Conservation (phyloP, 768 basidiomycete species). For the Tulasnella calospora region DNA sequence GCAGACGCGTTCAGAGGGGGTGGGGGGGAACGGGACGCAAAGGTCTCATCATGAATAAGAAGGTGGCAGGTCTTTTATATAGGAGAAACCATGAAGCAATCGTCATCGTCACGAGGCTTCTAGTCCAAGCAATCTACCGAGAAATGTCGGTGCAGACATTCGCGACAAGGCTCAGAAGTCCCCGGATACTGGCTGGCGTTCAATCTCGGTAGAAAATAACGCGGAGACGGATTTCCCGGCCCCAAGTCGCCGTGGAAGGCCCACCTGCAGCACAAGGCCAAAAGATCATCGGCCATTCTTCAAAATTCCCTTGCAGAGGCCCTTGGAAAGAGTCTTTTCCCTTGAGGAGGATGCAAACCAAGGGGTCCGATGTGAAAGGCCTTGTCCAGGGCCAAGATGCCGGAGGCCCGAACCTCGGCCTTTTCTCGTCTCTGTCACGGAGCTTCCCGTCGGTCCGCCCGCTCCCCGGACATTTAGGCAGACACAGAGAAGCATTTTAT, state of each 20-base stretch:
- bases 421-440: conserved; percentile 1
- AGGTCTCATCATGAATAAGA: background rate
- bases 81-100: background rate
- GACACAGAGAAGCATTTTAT: background rate
- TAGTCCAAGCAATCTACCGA: background rate
- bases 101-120: conserved; percentile 11
- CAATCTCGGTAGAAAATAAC: conserved; percentile 3
- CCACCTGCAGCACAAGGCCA: background rate
- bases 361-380: background rate
- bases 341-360: background rate
- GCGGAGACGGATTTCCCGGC: background rate
- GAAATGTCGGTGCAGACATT: background rate
- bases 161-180: conserved; percentile 8
- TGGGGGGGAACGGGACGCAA: background rate
- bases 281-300: background rate
- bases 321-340: background rate
- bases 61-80: background rate
- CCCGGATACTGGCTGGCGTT: background rate
- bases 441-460: background rate
- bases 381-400: background rate
- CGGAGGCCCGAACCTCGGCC: background rate
- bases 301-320: background rate
- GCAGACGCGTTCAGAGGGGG: background rate
- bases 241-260: background rate
- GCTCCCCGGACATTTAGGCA: background rate